A percentile compares a stretch with the other conserved stretches of the same genome.
Evolutionary conservation across 1,284 basidiomycete species (phyloP).

Genomic region (Hymenochaete sp.): DNA sequence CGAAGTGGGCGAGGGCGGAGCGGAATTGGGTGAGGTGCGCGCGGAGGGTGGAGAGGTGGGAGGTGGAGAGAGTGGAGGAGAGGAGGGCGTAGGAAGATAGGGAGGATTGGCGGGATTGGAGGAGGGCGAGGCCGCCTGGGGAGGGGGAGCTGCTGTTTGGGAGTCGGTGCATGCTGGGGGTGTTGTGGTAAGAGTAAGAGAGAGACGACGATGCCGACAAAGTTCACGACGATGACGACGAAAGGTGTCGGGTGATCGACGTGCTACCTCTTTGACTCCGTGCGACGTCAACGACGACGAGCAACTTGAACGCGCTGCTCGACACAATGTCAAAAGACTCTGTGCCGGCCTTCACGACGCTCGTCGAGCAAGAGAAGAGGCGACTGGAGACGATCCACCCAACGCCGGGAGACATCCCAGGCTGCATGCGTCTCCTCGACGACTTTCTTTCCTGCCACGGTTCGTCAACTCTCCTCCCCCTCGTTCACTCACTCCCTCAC

Average conservation of each 20-base stretch:
- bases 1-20: constrained; percentile 72
- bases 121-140: too few species aligned
- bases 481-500: too few species aligned
- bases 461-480: too few species aligned
- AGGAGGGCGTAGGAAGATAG: constrained; percentile 80
- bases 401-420: constrained; percentile 69
- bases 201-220: too few species aligned
- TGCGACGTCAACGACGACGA: neutral
- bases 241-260: too few species aligned
- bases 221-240: too few species aligned
- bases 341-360: constrained; percentile 43
- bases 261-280: too few species aligned
- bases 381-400: constrained; percentile 59
- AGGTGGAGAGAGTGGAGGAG: constrained; percentile 67
- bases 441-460: constrained; percentile 74
- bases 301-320: too few species aligned
- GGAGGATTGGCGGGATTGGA: too few species aligned
- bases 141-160: too few species aligned
- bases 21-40: constrained; percentile 83
- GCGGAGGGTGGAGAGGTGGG: constrained; percentile 73
- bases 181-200: too few species aligned
- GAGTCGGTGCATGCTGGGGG: too few species aligned
- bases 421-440: constrained; percentile 73
- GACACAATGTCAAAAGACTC: constrained; percentile 36
- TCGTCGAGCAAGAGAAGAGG: constrained; percentile 55